A percentile compares a stretch with the other conserved stretches of the same genome.
phyloP scores from a whole-genome alignment of 345 rosid species.

The Linum trigynum region DNA sequence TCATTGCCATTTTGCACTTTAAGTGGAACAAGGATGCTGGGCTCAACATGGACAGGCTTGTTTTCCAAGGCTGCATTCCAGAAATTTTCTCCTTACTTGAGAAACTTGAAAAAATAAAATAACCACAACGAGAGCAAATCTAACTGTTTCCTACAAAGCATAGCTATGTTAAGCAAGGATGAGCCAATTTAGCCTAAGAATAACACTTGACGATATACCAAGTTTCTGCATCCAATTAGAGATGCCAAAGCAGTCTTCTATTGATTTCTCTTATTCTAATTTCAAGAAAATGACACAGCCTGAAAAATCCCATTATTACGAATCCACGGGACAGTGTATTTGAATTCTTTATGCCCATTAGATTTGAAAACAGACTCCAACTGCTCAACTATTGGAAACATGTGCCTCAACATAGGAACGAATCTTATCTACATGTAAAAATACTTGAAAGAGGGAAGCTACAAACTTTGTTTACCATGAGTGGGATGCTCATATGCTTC shows the following conservation, averaged over 20 bases:
- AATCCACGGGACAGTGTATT: background rate
- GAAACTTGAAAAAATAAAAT: conserved; percentile 55
- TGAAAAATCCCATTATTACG: background rate
- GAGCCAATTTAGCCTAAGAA: background rate
- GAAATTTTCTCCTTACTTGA: conserved; percentile 58
- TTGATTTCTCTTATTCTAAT: background rate
- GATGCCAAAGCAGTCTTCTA: background rate
- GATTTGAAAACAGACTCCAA: background rate
- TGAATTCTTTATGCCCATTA: background rate
- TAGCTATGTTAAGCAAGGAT: background rate
- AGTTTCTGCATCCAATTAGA: background rate
- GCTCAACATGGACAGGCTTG: conserved; percentile 36
- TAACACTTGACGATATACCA: background rate
- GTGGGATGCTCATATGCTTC: conserved; percentile 77
- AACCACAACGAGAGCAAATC: conserved; percentile 41
- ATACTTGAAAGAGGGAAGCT: conserved; percentile 15
- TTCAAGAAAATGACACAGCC: background rate
- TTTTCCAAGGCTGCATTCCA: conserved; percentile 34
- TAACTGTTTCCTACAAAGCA: conserved; percentile 15
- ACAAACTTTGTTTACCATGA: conserved; percentile 60
- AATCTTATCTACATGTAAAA: background rate
- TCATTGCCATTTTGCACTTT: conserved; percentile 37
- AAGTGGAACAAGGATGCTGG: conserved; percentile 27
- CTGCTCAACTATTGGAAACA: background rate
- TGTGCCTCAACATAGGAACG: background rate